Percentiles rank a stretch among this genome's conserved stretches.
Conservation (phyloP, 2,329 filamentous ascomycete species). For the Aureobasidium sp. region DNA sequence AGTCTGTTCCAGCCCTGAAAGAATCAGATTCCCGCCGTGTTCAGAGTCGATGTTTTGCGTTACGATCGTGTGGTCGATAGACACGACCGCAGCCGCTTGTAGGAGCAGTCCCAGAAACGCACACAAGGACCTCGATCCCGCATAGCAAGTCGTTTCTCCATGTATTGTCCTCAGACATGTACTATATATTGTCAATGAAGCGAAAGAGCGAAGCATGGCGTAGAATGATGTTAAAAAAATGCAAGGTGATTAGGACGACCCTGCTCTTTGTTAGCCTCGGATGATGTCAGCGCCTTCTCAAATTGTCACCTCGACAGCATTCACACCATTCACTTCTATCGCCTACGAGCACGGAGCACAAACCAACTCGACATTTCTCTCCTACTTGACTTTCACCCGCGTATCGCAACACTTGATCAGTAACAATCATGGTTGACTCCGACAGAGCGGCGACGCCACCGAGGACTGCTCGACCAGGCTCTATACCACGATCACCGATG, state of each 20-base stretch:
- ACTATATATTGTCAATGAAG: too few relatives aligned
- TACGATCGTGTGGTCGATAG: too few relatives aligned
- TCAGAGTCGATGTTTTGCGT: too few relatives aligned
- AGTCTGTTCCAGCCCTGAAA: too few relatives aligned
- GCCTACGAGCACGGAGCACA: not conserved
- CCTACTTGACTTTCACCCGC: not conserved
- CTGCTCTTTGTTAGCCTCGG: not conserved
- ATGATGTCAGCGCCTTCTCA: not conserved
- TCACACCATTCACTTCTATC: not conserved
- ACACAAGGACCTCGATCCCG: too few relatives aligned
- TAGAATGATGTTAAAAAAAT: too few relatives aligned
- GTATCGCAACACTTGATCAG: not conserved
- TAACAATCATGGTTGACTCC: constrained; percentile 26
- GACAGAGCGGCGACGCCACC: constrained; percentile 44
- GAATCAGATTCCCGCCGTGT: too few relatives aligned
- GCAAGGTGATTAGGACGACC: not conserved
- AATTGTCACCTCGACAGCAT: not conserved
- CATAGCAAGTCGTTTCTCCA: too few relatives aligned
- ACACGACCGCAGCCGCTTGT: too few relatives aligned
- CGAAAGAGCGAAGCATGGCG: too few relatives aligned
- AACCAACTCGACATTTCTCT: not conserved
- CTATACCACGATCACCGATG: constrained; percentile 40
- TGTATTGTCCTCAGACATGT: too few relatives aligned
- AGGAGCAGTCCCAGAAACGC: too few relatives aligned
- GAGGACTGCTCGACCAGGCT: constrained; percentile 32